Base-by-base conservation (phyloP, 495 filamentous ascomycete species). In the Ramalina intermedia region DNA sequence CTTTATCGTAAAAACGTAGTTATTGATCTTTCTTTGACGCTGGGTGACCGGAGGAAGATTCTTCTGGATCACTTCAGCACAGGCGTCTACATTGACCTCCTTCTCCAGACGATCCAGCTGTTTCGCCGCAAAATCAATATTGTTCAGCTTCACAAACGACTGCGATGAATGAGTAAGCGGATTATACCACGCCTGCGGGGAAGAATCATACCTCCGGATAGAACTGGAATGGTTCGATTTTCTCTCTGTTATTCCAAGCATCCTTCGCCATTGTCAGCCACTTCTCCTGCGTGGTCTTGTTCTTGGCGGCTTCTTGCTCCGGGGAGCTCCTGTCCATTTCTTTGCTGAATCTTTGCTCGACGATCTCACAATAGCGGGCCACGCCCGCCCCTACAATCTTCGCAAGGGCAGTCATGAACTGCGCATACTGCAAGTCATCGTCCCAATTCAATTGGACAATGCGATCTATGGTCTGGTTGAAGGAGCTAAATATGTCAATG, bases 1-100 rank as follows among this genome's bases (percentile, higher is more conserved):
- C 69, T 99, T 99, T 65, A 96, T 89, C 1, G 93, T 96, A 63
- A 99, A 99, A 43, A 96, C 87, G 59, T 94, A 96, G 49, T 89
- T 91, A 26, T 78, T 81, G 4, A 71, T 68, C 55, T 73, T 79
- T 58, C 79, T 78, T 24, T 75, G 62, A 51, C 72, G 76, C 38
- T 69, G 63, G 11, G 69, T 59, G 50, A 72, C 63, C 0, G 80
- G 75, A 24, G 80, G 78, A 20, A 75, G 69, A 53, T 81, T 68
- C 53, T 71, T 75, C 26, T 76, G 74, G 43, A 96, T 78, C 7
- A 91, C 75, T 42, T 87, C 86, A 5, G 89, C 87, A 59, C 87
- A 94, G 37, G 74, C 83, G 61, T 99, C 93, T n/a, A 94, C 88
- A 58, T 95, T 84, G 66, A 96, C 82, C 52, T 84, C 82, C 51